Evolutionary conservation across 1,284 basidiomycete species (phyloP).

Genomic region (Stygiomarasmius scandens): DNA sequence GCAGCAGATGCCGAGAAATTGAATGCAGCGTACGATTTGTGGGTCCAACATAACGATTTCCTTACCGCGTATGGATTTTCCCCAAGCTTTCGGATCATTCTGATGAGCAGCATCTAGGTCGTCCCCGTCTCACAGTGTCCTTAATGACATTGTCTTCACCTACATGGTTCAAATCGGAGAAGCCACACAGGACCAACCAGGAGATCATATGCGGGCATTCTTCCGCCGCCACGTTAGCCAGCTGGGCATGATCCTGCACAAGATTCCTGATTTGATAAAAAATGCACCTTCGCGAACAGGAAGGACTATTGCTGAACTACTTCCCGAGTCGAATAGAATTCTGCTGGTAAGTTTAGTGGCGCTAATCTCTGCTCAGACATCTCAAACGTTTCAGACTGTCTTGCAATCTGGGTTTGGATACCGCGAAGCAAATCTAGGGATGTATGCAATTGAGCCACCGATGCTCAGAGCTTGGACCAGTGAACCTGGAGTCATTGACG

Average conservation of each 20-base stretch:
- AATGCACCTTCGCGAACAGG: conserved; percentile 43
- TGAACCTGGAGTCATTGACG: conserved; percentile 65
- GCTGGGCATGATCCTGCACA: conserved; percentile 58
- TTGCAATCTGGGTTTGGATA: conserved; percentile 75
- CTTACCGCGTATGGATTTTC: conserved; percentile 50
- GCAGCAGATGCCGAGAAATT: conserved; percentile 90
- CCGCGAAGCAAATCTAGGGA: conserved; percentile 67
- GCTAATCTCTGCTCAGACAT: not conserved
- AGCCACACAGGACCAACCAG: conserved; percentile 44
- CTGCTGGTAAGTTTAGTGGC: conserved; percentile 53
- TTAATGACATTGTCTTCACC: conserved; percentile 65
- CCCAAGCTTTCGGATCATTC: conserved; percentile 7
- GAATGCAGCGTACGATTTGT: conserved; percentile 81
- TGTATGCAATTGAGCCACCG: conserved; percentile 79
- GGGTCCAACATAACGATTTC: conserved; percentile 79
- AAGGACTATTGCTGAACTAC: conserved; percentile 43
- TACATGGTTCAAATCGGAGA: conserved; percentile 66
- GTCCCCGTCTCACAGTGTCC: conserved; percentile 54
- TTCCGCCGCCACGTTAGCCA: conserved; percentile 75
- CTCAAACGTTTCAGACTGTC: conserved; percentile 52
- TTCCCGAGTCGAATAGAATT: conserved; percentile 77
- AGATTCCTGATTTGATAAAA: conserved; percentile 50
- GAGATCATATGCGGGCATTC: conserved; percentile 84
- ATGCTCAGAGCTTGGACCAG: conserved; percentile 88
- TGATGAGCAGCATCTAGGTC: conserved; percentile 35